phyloP scores from a whole-genome alignment of 345 rosid species.

The Eutrema japonicum region DNA sequence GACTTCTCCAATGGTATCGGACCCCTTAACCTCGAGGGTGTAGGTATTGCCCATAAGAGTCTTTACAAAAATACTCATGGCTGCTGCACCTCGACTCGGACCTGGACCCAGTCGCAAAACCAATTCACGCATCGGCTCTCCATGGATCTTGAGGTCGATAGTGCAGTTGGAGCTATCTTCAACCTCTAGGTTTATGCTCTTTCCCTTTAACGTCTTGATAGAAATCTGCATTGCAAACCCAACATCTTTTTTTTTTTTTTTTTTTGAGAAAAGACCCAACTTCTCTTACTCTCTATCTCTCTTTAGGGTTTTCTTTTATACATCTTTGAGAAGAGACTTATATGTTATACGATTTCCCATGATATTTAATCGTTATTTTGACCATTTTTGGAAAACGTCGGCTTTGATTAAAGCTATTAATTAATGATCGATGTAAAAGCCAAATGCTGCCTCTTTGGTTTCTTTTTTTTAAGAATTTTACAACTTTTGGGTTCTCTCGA shows the following conservation, averaged over 20 bases:
- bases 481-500: neutral
- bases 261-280: too few relatives aligned
- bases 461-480: neutral
- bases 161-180: constrained; percentile 26
- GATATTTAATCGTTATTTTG: neutral
- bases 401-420: neutral
- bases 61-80: neutral
- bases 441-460: neutral
- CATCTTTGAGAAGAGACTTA: neutral
- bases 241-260: neutral
- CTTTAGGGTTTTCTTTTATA: neutral
- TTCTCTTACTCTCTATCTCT: neutral
- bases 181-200: constrained; percentile 16
- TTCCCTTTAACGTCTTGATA: neutral
- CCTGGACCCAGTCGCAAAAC: neutral
- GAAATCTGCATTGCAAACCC: constrained; percentile 10
- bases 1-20: neutral
- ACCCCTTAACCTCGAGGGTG: neutral
- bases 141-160: constrained; percentile 18
- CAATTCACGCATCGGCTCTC: neutral
- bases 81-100: neutral
- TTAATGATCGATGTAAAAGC: constrained; percentile 1
- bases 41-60: neutral
- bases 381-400: constrained; percentile 4
- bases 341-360: neutral